Evolutionary conservation across 169 alveolate species (phyloP).

Genomic region (Plasmodium reichenowi): DNA sequence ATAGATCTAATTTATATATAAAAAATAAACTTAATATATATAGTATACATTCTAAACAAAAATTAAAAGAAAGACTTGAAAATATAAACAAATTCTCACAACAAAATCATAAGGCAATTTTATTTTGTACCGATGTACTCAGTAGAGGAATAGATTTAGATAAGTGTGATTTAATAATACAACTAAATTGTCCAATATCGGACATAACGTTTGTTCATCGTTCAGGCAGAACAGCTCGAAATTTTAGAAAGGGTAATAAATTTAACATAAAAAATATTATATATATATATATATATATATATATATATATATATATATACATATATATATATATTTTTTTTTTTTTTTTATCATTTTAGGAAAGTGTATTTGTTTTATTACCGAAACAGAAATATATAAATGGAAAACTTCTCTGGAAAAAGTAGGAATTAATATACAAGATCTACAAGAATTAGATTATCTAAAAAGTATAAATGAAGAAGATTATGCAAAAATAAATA

Average conservation of each 20-base stretch:
- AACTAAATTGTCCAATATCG: constrained; percentile 94
- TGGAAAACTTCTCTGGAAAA: constrained; percentile 45
- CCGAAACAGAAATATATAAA: constrained; percentile 36
- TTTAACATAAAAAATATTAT: constrained; percentile 5
- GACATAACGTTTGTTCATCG: constrained; percentile 93
- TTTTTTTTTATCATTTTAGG: constrained; percentile 42
- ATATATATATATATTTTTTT: background rate
- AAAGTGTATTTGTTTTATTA: constrained; percentile 50
- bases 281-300: background rate
- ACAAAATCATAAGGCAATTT: constrained; percentile 78
- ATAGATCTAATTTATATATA: constrained; percentile 17
- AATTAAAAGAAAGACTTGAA: constrained; percentile 53
- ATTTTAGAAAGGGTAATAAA: constrained; percentile 89
- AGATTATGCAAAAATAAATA: constrained; percentile 23
- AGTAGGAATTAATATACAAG: constrained; percentile 43
- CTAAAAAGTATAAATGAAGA: constrained; percentile 15
- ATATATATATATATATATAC: constrained; percentile 10
- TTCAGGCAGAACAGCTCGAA: constrained; percentile 97
- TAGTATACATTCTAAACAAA: constrained; percentile 52
- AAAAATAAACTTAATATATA: constrained; percentile 26
- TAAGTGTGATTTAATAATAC: constrained; percentile 93
- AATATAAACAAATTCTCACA: constrained; percentile 43
- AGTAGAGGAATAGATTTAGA: constrained; percentile 96
- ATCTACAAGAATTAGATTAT: constrained; percentile 35
- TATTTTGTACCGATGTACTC: constrained; percentile 95